Conservation (phyloP, 2,329 filamentous ascomycete species). For the Talaromyces albobiverticillius region DNA sequence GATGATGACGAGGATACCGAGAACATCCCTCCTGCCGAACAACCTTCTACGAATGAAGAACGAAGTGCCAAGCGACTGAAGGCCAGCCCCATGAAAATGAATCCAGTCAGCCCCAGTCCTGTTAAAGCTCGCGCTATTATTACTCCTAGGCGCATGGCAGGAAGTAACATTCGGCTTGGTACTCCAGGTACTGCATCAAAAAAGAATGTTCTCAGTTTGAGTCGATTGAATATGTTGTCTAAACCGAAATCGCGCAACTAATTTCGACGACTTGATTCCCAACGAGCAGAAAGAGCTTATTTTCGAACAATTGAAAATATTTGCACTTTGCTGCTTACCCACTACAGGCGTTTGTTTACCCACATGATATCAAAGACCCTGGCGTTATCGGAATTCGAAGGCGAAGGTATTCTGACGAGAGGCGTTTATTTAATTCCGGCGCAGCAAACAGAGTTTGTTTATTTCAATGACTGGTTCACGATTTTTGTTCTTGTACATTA, state of each 20-base stretch:
- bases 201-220: conserved; percentile 40
- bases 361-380: not conserved
- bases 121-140: conserved; percentile 30
- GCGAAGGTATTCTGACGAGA: not conserved
- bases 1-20: conserved; percentile 14
- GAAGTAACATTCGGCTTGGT: conserved; percentile 28
- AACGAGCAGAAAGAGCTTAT: no score
- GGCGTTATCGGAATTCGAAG: not conserved
- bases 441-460: not conserved
- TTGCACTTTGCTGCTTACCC: not conserved
- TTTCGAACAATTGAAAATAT: no score
- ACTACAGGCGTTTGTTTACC: not conserved
- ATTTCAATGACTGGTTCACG: not conserved
- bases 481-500: not conserved
- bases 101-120: conserved; percentile 30
- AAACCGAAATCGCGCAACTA: conserved; percentile 42
- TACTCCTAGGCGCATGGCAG: conserved; percentile 13
- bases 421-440: not conserved
- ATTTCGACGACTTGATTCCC: not conserved
- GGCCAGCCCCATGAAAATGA: conserved; percentile 19
- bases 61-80: conserved; percentile 38
- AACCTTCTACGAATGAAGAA: conserved; percentile 19
- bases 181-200: conserved; percentile 30
- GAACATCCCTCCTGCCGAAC: conserved; percentile 23
- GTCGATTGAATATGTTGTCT: conserved; percentile 47